Conservation (phyloP, 257 asterid species). For the Nicotiana obtusifolia region DNA sequence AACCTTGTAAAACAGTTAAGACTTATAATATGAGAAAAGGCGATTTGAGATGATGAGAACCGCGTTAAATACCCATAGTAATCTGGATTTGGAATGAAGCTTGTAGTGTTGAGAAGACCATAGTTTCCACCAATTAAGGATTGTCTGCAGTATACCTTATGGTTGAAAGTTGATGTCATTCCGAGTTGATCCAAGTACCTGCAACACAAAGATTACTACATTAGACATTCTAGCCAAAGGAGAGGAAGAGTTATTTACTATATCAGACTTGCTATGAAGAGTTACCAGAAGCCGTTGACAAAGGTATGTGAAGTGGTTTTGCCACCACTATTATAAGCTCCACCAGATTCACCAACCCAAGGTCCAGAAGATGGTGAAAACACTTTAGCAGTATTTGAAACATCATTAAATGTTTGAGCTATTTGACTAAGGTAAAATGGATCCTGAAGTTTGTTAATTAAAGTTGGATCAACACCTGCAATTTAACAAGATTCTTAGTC, state of each 20-base stretch:
- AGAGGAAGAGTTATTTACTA: not conserved
- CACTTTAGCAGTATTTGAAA: conserved; percentile 22
- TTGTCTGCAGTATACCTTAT: conserved; percentile 80
- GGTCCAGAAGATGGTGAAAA: conserved; percentile 62
- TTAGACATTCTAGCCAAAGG: not conserved
- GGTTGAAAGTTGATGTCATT: conserved; percentile 70
- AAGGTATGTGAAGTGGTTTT: conserved; percentile 63
- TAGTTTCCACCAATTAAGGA: conserved; percentile 84
- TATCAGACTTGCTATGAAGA: not conserved
- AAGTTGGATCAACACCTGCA: conserved; percentile 50
- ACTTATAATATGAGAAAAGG: not conserved
- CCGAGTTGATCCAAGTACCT: conserved; percentile 96
- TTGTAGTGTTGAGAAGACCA: conserved; percentile 59
- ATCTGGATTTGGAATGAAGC: conserved; percentile 81
- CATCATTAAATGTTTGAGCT: conserved; percentile 42
- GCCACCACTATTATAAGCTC: conserved; percentile 87
- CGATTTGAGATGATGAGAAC: not conserved
- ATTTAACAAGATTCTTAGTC: not conserved
- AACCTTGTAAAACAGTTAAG: not conserved
- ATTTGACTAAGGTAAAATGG: conserved; percentile 49
- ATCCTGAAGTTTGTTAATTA: conserved; percentile 57
- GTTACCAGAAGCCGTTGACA: conserved; percentile 77
- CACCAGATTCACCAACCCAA: conserved; percentile 94
- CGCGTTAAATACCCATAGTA: conserved; percentile 55
- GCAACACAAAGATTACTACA: not conserved